Percentiles rank a stretch among this genome's conserved stretches.
phyloP scores from a whole-genome alignment of 208 protist genomes.

The Crithidia expoeki region DNA sequence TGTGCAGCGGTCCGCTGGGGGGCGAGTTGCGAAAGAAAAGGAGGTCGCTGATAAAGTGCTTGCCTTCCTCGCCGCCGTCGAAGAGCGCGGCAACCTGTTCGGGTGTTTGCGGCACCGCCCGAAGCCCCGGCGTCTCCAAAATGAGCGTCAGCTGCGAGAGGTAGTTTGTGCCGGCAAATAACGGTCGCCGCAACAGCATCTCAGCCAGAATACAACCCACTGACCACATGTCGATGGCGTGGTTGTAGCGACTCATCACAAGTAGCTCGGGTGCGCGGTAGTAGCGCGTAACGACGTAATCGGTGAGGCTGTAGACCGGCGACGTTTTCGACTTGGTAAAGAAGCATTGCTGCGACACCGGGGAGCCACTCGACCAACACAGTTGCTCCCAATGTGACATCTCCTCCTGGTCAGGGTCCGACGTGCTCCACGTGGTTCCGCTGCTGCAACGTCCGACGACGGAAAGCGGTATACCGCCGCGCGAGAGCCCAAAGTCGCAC shows the following conservation, averaged over 20 bases:
- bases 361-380: constrained; percentile 24
- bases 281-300: constrained; percentile 96
- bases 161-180: constrained; percentile 89
- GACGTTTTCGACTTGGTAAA: constrained; percentile 13
- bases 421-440: constrained; percentile 20
- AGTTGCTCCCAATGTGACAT: constrained; percentile 26
- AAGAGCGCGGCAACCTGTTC: constrained; percentile 72
- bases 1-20: not conserved
- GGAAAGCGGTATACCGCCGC: constrained; percentile 43
- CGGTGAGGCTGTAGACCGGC: constrained; percentile 78
- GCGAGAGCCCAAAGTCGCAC: constrained; percentile 78
- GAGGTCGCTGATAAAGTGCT: constrained; percentile 62
- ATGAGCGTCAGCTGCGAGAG: constrained; percentile 60
- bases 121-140: constrained; percentile 82
- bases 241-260: constrained; percentile 89
- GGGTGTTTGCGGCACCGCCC: constrained; percentile 68
- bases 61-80: constrained; percentile 68
- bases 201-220: constrained; percentile 63
- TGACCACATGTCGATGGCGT: constrained; percentile 88
- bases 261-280: constrained; percentile 98
- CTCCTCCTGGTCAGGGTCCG: constrained; percentile 22
- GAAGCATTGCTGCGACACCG: not conserved
- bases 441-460: not conserved
- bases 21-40: constrained; percentile 35
- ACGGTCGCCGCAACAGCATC: constrained; percentile 92